Base-by-base conservation (phyloP, 495 filamentous ascomycete species). In the Evansstolkia leycettana region DNA sequence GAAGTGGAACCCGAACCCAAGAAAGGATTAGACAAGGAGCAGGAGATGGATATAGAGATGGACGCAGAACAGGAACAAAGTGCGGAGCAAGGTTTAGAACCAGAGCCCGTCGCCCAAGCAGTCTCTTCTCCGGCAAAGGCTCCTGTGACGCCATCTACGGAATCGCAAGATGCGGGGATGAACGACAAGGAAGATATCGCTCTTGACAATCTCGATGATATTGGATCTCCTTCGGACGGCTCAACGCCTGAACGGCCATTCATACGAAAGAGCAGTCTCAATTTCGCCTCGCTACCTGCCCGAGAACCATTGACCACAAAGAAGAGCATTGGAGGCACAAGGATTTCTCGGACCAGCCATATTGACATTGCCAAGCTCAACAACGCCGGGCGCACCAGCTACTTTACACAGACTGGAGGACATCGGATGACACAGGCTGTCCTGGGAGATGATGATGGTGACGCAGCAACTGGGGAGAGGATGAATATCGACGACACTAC, bases 191-290 rank as follows among this genome's bases (percentile, higher is more conserved):
- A 73, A 24, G 66, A 74, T 17, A 55, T 60, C 12, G 54, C 48
- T 14, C 54, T 65, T 18, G 71, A 73, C 28, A 66, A 63, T 15
- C 61, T 65, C 33, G 71, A 74, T 36, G 73, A 75, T 24, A 66
- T 65, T 15, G 69, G 63, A 26, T 75, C 76, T 20, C 66, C 75
- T 12, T 81, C 78, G 8, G 73, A 78, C 39, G 64, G 56, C 7
- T 79, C 76, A 4, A 76, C 69, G 33, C 76, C 77, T 1, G 76
- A 69, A 27, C 61, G 70, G 32, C 70, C 65, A n/a, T 57, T 72
- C 3, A 60, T 92, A 33, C 80, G 89, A 23, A 94, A 94, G 64
- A 94, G 86, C 55, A 95, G 89, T 46, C 67, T 96, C 33, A 88
- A 77, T 33, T 95, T 98, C 57, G 82, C 92, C 9, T 83, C 90